Percentiles rank a stretch among this genome's conserved stretches.
Evolutionary conservation across 805 yeast species (phyloP).

Genomic region (Nakazawaea laoshanensis): DNA sequence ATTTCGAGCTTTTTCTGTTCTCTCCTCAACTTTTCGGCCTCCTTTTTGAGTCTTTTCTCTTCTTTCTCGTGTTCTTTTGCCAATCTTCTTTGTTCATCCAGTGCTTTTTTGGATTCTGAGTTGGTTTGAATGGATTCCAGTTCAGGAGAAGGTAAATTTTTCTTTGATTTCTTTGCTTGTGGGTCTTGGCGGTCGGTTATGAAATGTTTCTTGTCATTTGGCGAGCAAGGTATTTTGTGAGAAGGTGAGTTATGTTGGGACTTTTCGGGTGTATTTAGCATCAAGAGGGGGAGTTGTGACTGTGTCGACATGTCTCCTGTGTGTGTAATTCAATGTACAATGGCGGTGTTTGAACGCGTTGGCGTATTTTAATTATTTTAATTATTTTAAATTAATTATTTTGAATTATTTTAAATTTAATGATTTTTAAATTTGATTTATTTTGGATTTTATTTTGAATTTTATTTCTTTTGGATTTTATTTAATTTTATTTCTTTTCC

Average conservation of each 20-base stretch:
- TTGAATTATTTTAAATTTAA: too few species aligned
- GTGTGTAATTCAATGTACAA: too few species aligned
- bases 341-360: too few species aligned
- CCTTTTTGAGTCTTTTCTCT: slow-evolving; percentile 21
- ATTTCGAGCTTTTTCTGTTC: slow-evolving; percentile 16
- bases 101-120: neutral
- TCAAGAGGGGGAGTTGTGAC: too few species aligned
- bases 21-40: slow-evolving; percentile 13
- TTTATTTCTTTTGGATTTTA: too few species aligned
- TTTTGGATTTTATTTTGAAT: too few species aligned
- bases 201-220: neutral
- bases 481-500: too few species aligned
- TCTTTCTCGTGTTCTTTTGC: slow-evolving; percentile 5
- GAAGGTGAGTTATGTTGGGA: too few species aligned
- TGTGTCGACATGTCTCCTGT: too few species aligned
- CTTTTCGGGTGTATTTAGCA: slow-evolving; percentile 4
- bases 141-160: slow-evolving; percentile 5
- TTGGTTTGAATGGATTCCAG: neutral
- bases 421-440: too few species aligned
- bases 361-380: too few species aligned
- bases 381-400: too few species aligned
- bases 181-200: neutral
- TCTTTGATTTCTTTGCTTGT: neutral
- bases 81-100: slow-evolving; percentile 1
- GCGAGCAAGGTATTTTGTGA: neutral